Evolutionary conservation across 2,329 filamentous ascomycete species (phyloP).

Genomic region (Chaetomiaceae sp.): DNA sequence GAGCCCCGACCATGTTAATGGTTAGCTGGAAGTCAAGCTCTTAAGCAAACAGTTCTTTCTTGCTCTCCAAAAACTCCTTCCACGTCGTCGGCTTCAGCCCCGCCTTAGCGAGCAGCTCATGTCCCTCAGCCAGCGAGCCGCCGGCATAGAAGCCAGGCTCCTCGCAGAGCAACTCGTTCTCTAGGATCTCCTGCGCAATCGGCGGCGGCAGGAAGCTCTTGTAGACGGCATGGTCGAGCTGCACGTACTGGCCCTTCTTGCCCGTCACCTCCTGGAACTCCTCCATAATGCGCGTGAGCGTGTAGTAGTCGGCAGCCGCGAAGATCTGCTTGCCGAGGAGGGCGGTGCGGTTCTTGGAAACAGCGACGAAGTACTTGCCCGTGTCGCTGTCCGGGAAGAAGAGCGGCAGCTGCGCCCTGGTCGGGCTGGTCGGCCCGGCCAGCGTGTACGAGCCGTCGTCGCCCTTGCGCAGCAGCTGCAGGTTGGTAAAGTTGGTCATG

Average conservation of each 20-base stretch:
- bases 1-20: too few relatives aligned
- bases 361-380: constrained; percentile 35
- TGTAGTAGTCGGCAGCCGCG: constrained; percentile 38
- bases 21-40: too few relatives aligned
- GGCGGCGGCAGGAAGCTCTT: constrained; percentile 34
- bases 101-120: constrained; percentile 29
- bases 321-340: constrained; percentile 38
- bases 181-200: constrained; percentile 42
- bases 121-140: constrained; percentile 34
- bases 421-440: constrained; percentile 28
- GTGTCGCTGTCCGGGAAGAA: constrained; percentile 2
- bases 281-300: constrained; percentile 34
- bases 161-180: constrained; percentile 47
- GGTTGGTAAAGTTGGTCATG: constrained; percentile 42
- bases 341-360: constrained; percentile 30
- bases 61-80: constrained; percentile 33
- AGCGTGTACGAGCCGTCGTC: constrained; percentile 11
- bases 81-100: constrained; percentile 33
- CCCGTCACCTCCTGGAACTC: constrained; percentile 12
- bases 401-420: neutral
- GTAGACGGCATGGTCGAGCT: constrained; percentile 37
- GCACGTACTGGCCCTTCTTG: constrained; percentile 29
- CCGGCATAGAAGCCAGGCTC: constrained; percentile 49
- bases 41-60: neutral
- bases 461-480: neutral